Conservation (phyloP, 192 early-diverging fungal genomes). For the Podila minutissima region DNA sequence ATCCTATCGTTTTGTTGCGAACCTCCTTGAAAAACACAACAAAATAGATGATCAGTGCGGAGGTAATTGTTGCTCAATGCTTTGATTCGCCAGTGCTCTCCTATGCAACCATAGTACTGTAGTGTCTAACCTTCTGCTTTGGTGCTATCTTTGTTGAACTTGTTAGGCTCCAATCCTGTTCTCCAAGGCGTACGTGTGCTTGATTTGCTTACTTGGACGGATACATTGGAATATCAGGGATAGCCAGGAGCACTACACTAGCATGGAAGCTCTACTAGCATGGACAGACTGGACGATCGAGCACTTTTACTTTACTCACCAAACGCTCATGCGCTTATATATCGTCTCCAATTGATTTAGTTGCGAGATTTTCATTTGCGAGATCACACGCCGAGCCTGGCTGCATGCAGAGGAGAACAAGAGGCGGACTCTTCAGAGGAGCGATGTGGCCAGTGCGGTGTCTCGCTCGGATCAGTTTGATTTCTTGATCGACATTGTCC, state of each 20-base stretch:
- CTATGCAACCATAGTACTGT: too few species aligned
- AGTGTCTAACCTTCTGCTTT: not conserved
- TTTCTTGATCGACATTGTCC: slow-evolving; percentile 97
- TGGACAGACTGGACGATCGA: too few species aligned
- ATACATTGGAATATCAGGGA: not conserved
- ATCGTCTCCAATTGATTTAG: not conserved
- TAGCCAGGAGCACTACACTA: too few species aligned
- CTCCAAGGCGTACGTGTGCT: slow-evolving; percentile 69
- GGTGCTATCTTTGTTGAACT: not conserved
- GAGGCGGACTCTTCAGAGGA: slow-evolving; percentile 91
- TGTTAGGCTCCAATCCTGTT: slow-evolving; percentile 89
- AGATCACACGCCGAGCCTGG: slow-evolving; percentile 89
- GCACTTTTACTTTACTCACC: not conserved
- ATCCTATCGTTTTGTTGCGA: not conserved
- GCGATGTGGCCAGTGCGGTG: slow-evolving; percentile 89
- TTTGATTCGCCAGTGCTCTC: too few species aligned
- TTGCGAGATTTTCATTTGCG: slow-evolving; percentile 95
- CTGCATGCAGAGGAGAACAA: slow-evolving; percentile 97
- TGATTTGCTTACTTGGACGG: not conserved
- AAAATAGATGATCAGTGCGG: slow-evolving; percentile 68
- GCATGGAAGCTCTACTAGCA: too few species aligned
- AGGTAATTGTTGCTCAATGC: slow-evolving; percentile 37
- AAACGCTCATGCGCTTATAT: not conserved
- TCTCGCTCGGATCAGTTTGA: slow-evolving; percentile 94
- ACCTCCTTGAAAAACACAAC: not conserved